Conservation (phyloP, 306 rosid genomes). For the Echinosophora koreensis region DNA sequence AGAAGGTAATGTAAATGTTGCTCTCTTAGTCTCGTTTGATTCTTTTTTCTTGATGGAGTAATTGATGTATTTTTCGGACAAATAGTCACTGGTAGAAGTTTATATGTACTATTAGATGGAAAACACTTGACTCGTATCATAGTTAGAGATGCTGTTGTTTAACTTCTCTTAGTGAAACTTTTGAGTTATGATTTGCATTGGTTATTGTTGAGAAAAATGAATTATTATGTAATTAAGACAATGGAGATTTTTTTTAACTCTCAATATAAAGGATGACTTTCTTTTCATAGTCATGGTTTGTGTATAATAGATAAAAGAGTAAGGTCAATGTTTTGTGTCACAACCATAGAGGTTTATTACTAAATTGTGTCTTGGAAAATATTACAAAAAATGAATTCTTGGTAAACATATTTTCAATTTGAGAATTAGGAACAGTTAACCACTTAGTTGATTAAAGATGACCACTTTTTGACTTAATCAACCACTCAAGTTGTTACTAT, state of each 20-base stretch:
- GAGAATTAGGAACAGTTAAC: neutral
- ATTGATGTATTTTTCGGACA: neutral
- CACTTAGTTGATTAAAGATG: neutral
- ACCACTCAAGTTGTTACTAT: neutral
- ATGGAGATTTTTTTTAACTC: neutral
- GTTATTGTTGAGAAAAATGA: neutral
- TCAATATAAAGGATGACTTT: neutral
- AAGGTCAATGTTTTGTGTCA: neutral
- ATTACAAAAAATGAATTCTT: too few relatives aligned
- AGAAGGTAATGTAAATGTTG: conserved; percentile 69
- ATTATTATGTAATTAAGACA: neutral
- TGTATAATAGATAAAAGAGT: neutral
- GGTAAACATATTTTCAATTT: neutral
- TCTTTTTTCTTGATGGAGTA: neutral
- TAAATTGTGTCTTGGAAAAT: neutral
- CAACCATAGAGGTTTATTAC: neutral
- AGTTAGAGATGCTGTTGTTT: neutral
- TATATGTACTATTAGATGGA: neutral
- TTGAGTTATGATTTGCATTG: neutral
- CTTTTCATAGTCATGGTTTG: neutral
- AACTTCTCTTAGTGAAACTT: neutral
- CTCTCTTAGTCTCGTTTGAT: conserved; percentile 11
- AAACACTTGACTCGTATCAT: neutral
- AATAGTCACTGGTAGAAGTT: neutral
- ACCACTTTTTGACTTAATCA: neutral